Evolutionary conservation across 2,329 filamentous ascomycete genomes (phyloP), one percentile per base, ranked within the genome.

Genomic region (Teratosphaeria zuluensis): DNA sequence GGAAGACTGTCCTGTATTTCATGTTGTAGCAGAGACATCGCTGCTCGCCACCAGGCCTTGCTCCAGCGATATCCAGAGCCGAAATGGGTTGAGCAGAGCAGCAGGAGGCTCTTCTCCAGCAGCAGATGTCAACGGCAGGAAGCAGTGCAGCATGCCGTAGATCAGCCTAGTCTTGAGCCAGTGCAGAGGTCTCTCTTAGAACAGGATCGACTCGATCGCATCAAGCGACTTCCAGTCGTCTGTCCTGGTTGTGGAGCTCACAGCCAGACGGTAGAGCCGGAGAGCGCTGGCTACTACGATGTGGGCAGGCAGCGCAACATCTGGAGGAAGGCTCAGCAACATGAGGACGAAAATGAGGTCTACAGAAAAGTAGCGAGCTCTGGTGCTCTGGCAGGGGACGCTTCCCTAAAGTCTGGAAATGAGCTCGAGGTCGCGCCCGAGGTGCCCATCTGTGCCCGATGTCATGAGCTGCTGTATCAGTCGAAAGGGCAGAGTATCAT

Each of bases 381-480:
- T 14, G 51, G 31, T 19, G 31, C 24, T 7, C 21, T 33, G 24
- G 21, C 2, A 4, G 11, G 7, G 9, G 42, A 48, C n/a, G 42
- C n/a, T n/a, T 6, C 42, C n/a, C 4, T 6, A 48, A 4, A n/a
- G 21, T 24, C 16, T 28, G 28, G n/a, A 14, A 11, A 5, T 14
- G 9, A 30, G 12, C 30, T 14, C 5, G 31, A 16, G 5, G 24
- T n/a, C 54, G 16, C 54, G 4, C 7, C 38, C 28, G 30, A 48
- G 12, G 7, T 21, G 2, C 88, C 88, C 1, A 74, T 95, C 6
- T 99, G 94, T 75, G 88, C 94, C 65, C 84, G 94, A 68, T 99
- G 94, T 68, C 91, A 96, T 71, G 81, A 85, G 35, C 79, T 99
- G 30, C 73, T 87, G 24, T 86, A 97, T 72, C 87, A 97, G 70